A percentile compares a stretch with the other conserved stretches of the same genome.
phyloP scores from a whole-genome alignment of 2,329 filamentous ascomycete species.

The Acrocalymma vagum region DNA sequence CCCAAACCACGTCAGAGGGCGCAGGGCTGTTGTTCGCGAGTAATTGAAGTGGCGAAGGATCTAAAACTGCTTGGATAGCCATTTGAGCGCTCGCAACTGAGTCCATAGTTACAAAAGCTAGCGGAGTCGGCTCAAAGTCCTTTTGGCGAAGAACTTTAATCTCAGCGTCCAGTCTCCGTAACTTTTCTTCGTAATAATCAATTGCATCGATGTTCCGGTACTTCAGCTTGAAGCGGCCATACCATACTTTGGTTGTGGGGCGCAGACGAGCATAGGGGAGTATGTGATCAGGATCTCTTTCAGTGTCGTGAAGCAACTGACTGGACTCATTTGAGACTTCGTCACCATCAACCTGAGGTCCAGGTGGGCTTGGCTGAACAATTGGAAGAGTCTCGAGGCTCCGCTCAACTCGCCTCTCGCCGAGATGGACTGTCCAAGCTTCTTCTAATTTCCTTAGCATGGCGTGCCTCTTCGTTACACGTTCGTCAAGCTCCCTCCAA shows the following conservation, averaged over 20 bases:
- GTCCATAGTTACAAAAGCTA: constrained; percentile 98
- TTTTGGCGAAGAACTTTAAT: constrained; percentile 76
- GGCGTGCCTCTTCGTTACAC: constrained; percentile 72
- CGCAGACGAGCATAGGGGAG: constrained; percentile 57
- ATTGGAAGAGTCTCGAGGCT: constrained; percentile 60
- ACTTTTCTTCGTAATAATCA: constrained; percentile 89
- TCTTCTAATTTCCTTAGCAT: constrained; percentile 80
- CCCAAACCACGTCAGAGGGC: constrained; percentile 93
- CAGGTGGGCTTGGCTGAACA: constrained; percentile 54
- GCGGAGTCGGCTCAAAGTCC: constrained; percentile 78
- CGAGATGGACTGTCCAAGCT: constrained; percentile 81
- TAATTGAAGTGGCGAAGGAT: constrained; percentile 86
- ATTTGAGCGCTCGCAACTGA: constrained; percentile 92
- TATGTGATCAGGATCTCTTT: constrained; percentile 48
- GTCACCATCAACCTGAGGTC: constrained; percentile 34
- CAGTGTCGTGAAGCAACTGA: constrained; percentile 64
- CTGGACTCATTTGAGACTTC: constrained; percentile 64
- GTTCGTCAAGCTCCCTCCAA: constrained; percentile 81
- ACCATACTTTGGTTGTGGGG: constrained; percentile 79
- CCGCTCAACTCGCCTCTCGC: constrained; percentile 61
- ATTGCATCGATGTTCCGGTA: constrained; percentile 85
- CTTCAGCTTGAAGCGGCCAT: constrained; percentile 77
- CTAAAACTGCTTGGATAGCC: constrained; percentile 93
- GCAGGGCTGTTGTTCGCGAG: constrained; percentile 87
- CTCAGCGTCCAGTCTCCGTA: constrained; percentile 79